Evolutionary conservation across 2,329 filamentous ascomycete species (phyloP).

Genomic region (Aulographum hederae): DNA sequence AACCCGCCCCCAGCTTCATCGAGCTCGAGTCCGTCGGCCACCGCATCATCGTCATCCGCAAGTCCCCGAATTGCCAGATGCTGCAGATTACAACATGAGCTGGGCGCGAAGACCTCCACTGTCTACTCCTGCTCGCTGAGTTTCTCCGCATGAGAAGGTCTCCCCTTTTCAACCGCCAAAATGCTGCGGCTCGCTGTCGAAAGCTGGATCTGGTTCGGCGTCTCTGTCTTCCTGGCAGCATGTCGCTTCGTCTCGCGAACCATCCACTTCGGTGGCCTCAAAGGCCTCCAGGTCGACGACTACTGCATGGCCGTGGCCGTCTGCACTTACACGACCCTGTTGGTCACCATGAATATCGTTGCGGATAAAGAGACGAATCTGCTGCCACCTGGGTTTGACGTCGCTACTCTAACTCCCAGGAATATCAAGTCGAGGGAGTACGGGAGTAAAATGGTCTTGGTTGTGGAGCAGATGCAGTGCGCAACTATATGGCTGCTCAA

Average conservation of each 20-base stretch:
- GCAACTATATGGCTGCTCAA: conserved; percentile 34
- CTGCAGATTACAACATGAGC: too few species aligned
- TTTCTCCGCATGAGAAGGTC: too few species aligned
- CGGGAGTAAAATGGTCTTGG: conserved; percentile 37
- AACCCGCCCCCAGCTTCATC: too few species aligned
- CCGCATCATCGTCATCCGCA: too few species aligned
- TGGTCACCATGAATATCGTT: conserved; percentile 15
- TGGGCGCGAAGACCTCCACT: too few species aligned
- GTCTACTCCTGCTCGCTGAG: too few species aligned
- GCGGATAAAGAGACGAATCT: conserved; percentile 16
- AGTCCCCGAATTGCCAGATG: too few species aligned
- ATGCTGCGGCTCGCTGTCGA: conserved; percentile 3
- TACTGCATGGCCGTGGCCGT: conserved; percentile 17
- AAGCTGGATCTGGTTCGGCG: conserved; percentile 6
- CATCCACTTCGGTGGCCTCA: conserved; percentile 3
- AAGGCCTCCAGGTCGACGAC: conserved; percentile 15
- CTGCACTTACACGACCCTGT: conserved; percentile 16
- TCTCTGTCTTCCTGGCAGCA: conserved; percentile 3
- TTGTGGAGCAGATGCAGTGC: conserved; percentile 34
- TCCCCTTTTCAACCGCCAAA: conserved; percentile 1
- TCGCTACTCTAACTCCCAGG: conserved; percentile 14
- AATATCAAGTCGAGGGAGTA: conserved; percentile 24
- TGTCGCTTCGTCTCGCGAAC: conserved; percentile 5
- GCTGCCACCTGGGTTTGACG: conserved; percentile 14
- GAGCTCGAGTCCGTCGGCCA: too few species aligned